Evolutionary conservation across 2,329 filamentous ascomycete genomes (phyloP), one percentile per base, ranked within the genome.

Genomic region (Zymoseptoria crescenta): DNA sequence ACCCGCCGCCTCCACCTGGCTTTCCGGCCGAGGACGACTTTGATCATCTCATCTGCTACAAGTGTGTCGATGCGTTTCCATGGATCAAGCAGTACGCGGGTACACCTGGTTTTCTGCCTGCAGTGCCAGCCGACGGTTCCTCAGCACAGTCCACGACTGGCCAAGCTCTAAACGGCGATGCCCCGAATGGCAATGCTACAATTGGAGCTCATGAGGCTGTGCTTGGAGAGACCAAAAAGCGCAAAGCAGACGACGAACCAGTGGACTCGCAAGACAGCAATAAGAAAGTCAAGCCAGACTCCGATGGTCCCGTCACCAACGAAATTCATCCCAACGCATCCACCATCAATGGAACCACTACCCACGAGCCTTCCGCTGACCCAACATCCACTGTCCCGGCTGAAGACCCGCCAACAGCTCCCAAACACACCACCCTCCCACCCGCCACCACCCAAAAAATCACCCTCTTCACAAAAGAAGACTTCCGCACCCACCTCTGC

Each of bases 21-120:
- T 99, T 99, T 66, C 94, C 94, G 0, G 80, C 82, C 0, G 93
- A 97, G 68, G 91, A 96, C 28, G 85, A 88, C 29, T 99, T 99
- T 65, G 91, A 95, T 56, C 84, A 87, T 28, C 88, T 97, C 69
- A 82, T 99, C 45, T 99, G 94, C 78, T 96, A 94, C 78, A 95
- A 96, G 71, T 99, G 94, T 67, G 82, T 96, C 13, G 86, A 92
- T 49, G 84, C 91, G 1, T 84, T 91, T 67, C 89, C 91, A 0
- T 99, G 94, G 94, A 87, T 97, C 73, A 95, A 93, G 76, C 80
- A 81, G 63, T 97, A 97, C 71, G 91, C 89, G 5, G 87, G 88
- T 1, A 83, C 88, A 0, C 71, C 83, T 0, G 91, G 92, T 0
- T 97, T 99, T 69, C 78, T 97, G 0, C 79, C 84, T 0, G 82